Evolutionary conservation across 176 grass and related monocot genomes (phyloP).

Genomic region (Saccharum officinarum): DNA sequence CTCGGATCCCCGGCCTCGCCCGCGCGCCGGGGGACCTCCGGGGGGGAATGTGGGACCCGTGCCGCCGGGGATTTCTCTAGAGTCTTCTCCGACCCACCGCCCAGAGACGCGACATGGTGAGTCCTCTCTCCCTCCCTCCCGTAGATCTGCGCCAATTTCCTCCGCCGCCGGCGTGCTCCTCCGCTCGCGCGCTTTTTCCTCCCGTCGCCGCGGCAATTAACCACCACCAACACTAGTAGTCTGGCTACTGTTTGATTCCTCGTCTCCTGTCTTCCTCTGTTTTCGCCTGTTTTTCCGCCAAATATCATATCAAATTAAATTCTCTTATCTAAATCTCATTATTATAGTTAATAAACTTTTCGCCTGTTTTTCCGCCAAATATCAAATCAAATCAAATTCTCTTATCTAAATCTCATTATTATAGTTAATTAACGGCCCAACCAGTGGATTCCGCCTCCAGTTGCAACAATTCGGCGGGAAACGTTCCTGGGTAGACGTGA

Average conservation of each 20-base stretch:
- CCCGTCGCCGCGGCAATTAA: not conserved
- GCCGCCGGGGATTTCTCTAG: conserved; percentile 28
- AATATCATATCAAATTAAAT: not conserved
- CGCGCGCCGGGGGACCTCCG: not conserved
- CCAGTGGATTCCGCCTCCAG: not conserved
- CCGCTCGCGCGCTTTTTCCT: not conserved
- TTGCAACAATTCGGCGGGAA: not conserved
- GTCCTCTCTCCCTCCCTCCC: not conserved
- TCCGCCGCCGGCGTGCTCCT: not conserved
- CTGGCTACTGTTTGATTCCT: conserved; percentile 33
- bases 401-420: no score
- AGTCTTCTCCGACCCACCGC: not conserved
- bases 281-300: not conserved
- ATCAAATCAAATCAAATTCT: not conserved
- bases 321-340: not conserved
- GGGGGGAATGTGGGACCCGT: conserved; percentile 61
- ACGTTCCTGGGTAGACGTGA: not conserved
- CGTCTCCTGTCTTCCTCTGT: not conserved
- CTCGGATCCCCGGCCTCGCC: conserved; percentile 23
- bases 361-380: not conserved
- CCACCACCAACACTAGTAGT: no score
- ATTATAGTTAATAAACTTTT: no score
- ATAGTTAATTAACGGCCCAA: not conserved
- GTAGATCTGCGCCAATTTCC: conserved; percentile 22
- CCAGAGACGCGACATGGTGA: conserved; percentile 45